phyloP scores from a whole-genome alignment of 352 stramenopile species.

The Phytophthora lateralis region DNA sequence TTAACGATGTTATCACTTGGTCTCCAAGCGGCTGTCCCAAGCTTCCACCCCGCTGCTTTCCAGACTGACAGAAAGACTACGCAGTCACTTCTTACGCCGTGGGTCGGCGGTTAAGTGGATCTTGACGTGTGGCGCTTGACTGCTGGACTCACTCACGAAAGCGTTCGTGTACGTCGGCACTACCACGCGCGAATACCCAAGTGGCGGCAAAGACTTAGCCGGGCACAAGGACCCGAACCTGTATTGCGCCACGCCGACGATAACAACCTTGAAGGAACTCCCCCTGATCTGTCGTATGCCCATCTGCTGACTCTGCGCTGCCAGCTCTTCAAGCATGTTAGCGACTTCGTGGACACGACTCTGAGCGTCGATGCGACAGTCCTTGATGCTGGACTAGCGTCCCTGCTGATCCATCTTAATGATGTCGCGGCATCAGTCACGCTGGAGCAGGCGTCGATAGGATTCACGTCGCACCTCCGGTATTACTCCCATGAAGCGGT shows the following conservation, averaged over 20 bases:
- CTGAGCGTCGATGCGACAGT: too few relatives aligned
- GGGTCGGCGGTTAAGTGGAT: constrained; percentile 24
- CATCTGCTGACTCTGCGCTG: constrained; percentile 4
- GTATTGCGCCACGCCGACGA: constrained; percentile 2
- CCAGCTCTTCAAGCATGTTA: constrained; percentile 10
- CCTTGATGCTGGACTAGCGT: too few relatives aligned
- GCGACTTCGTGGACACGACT: background rate
- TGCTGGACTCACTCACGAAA: background rate
- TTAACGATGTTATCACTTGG: constrained; percentile 4
- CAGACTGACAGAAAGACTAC: background rate
- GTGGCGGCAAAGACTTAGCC: constrained; percentile 17
- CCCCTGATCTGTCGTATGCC: background rate
- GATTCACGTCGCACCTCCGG: too few relatives aligned
- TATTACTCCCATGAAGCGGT: too few relatives aligned
- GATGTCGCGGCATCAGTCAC: too few relatives aligned
- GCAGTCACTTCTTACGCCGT: too few relatives aligned
- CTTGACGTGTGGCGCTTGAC: constrained; percentile 2
- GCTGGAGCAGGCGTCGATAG: too few relatives aligned
- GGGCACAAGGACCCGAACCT: constrained; percentile 12
- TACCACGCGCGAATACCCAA: constrained; percentile 17
- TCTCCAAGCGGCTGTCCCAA: background rate
- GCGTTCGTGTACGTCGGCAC: constrained; percentile 7
- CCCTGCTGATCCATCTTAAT: too few relatives aligned
- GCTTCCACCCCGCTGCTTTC: too few relatives aligned
- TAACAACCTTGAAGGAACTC: background rate